Conservation (phyloP, 2,329 filamentous ascomycete species). For the Stachybotrys chlorohalonatus region DNA sequence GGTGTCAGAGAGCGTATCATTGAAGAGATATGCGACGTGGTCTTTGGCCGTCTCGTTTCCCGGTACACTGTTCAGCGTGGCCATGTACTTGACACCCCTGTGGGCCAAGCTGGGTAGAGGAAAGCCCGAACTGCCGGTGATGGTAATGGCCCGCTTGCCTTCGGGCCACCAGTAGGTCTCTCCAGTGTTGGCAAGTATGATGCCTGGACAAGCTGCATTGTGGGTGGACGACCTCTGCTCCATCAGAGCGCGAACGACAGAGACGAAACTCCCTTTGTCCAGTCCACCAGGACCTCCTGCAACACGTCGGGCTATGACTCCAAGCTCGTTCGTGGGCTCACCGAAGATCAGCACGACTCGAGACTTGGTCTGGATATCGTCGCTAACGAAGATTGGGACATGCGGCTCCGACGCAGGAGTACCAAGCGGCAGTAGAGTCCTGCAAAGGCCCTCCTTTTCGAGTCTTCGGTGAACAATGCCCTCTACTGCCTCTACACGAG, state of each 20-base stretch:
- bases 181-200: slow-evolving; percentile 72
- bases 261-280: slow-evolving; percentile 59
- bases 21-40: slow-evolving; percentile 62
- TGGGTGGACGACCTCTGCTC: slow-evolving; percentile 21
- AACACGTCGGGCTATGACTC: slow-evolving; percentile 63
- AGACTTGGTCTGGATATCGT: slow-evolving; percentile 43
- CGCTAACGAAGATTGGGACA: slow-evolving; percentile 54
- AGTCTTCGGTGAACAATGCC: slow-evolving; percentile 55
- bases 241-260: slow-evolving; percentile 44
- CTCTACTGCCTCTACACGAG: slow-evolving; percentile 48
- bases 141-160: slow-evolving; percentile 49
- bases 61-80: slow-evolving; percentile 50
- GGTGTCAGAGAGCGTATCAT: slow-evolving; percentile 46
- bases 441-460: slow-evolving; percentile 46
- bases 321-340: slow-evolving; percentile 62
- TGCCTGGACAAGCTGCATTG: slow-evolving; percentile 35
- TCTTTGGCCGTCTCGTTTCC: slow-evolving; percentile 46
- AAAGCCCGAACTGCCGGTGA: slow-evolving; percentile 44
- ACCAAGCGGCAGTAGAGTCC: slow-evolving; percentile 52
- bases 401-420: slow-evolving; percentile 41
- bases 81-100: slow-evolving; percentile 39
- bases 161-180: slow-evolving; percentile 69
- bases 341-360: slow-evolving; percentile 69
- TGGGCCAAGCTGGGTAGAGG: slow-evolving; percentile 57
- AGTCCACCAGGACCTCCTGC: slow-evolving; percentile 56